Percentiles rank a stretch among this genome's conserved stretches.
phyloP scores from a whole-genome alignment of 108 stramenopile genomes.

The Bacterosira constricta region DNA sequence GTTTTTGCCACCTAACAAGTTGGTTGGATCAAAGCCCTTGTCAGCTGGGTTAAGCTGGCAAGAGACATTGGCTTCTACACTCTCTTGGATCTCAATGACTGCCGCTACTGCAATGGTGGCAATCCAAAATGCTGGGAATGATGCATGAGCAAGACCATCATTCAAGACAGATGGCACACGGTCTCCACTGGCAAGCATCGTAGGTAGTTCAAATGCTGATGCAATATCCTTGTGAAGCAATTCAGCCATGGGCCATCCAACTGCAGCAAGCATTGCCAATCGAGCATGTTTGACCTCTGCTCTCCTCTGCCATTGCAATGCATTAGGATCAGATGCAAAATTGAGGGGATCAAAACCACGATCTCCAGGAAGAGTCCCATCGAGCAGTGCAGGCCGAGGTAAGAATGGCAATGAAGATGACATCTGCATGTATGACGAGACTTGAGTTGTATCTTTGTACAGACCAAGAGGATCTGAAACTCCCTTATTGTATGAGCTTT shows the following conservation, averaged over 20 bases:
- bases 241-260: conserved; percentile 78
- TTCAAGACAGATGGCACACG: conserved; percentile 74
- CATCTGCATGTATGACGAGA: conserved; percentile 18
- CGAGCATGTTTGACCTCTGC: conserved; percentile 62
- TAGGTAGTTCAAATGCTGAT: conserved; percentile 6
- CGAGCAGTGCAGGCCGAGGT: conserved; percentile 49
- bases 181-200: conserved; percentile 46
- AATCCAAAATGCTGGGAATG: conserved; percentile 65
- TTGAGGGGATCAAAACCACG: conserved; percentile 61
- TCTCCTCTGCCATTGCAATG: conserved; percentile 35
- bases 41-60: conserved; percentile 40
- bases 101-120: conserved; percentile 43
- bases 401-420: conserved; percentile 37
- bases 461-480: conserved; percentile 25
- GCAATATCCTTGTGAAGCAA: conserved; percentile 60
- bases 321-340: conserved; percentile 12
- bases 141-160: conserved; percentile 64
- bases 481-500: not conserved
- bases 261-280: conserved; percentile 69
- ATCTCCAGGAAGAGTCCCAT: conserved; percentile 57
- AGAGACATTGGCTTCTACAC: not conserved
- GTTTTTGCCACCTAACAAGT: conserved; percentile 19
- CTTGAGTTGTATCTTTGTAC: conserved; percentile 20
- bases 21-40: conserved; percentile 52
- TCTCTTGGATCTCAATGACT: conserved; percentile 39